Evolutionary conservation across 2,329 filamentous ascomycete species (phyloP).

Genomic region (Trematosphaeria pertusa): DNA sequence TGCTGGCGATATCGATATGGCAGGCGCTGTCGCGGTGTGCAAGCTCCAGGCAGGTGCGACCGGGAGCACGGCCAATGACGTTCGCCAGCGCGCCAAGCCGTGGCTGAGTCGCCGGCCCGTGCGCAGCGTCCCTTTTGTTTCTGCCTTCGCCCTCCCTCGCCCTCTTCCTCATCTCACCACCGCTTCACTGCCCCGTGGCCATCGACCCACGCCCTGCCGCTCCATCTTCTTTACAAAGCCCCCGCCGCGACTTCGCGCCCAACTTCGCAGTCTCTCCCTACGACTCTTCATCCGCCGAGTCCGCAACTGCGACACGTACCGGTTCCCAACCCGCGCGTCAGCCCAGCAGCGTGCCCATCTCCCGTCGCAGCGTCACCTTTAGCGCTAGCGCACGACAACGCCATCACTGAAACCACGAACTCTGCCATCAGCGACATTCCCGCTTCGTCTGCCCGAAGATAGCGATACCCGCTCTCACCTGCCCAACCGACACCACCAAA

Average conservation of each 20-base stretch:
- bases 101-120: conserved; percentile 6
- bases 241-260: too few species aligned
- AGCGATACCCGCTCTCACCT: conserved; percentile 16
- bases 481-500: conserved; percentile 12
- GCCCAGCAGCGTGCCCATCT: too few species aligned
- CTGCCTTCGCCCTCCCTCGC: conserved; percentile 23
- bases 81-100: conserved; percentile 10
- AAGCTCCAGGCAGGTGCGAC: conserved; percentile 28
- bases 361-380: too few species aligned
- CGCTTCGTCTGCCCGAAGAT: conserved; percentile 17
- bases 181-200: conserved; percentile 5
- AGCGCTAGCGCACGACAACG: too few species aligned
- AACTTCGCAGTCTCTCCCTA: too few species aligned
- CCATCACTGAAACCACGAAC: too few species aligned
- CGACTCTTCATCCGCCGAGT: background rate
- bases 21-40: conserved; percentile 29
- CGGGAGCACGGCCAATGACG: conserved; percentile 9
- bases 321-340: background rate
- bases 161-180: conserved; percentile 16
- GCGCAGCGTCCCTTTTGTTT: conserved; percentile 18
- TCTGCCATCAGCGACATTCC: conserved; percentile 1
- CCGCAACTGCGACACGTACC: background rate
- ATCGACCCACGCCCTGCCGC: conserved; percentile 12
- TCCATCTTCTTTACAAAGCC: conserved; percentile 3
- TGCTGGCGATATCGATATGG: conserved; percentile 8